Evolutionary conservation across 495 filamentous ascomycete genomes (phyloP).

Genomic region (Aspergillus haitiensis): DNA sequence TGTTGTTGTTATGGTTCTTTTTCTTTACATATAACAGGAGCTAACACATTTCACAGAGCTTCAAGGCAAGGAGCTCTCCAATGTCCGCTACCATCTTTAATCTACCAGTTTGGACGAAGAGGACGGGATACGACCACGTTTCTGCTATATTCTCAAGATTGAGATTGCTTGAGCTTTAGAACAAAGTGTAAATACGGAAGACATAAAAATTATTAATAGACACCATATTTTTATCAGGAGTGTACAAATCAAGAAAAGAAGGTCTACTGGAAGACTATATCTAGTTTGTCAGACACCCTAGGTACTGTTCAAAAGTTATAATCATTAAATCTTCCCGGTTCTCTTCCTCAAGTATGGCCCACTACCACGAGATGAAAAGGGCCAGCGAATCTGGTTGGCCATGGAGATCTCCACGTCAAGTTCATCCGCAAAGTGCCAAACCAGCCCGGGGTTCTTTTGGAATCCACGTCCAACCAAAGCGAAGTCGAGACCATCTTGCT

Average conservation of each 20-base stretch:
- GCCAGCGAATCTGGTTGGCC: slow-evolving; percentile 67
- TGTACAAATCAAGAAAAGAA: neutral
- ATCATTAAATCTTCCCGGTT: neutral
- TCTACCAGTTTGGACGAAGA: too few species aligned
- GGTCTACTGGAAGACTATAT: neutral
- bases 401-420: slow-evolving; percentile 56
- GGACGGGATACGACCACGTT: too few species aligned
- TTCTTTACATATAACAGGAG: too few species aligned
- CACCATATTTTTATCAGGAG: neutral
- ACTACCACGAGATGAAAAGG: slow-evolving; percentile 23
- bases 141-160: too few species aligned
- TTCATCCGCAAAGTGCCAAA: slow-evolving; percentile 66
- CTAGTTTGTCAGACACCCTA: neutral
- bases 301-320: neutral
- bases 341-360: slow-evolving; percentile 19
- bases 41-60: slow-evolving; percentile 1
- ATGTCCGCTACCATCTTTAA: neutral
- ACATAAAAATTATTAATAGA: neutral
- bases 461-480: slow-evolving; percentile 65
- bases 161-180: too few species aligned
- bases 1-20: too few species aligned
- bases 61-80: neutral
- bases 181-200: neutral
- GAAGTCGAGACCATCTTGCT: slow-evolving; percentile 60
- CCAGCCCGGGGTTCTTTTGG: slow-evolving; percentile 62